Evolutionary conservation across 768 basidiomycete genomes (phyloP), one percentile per base, ranked within the genome.

Genomic region (Clitopilus passeckerianus): DNA sequence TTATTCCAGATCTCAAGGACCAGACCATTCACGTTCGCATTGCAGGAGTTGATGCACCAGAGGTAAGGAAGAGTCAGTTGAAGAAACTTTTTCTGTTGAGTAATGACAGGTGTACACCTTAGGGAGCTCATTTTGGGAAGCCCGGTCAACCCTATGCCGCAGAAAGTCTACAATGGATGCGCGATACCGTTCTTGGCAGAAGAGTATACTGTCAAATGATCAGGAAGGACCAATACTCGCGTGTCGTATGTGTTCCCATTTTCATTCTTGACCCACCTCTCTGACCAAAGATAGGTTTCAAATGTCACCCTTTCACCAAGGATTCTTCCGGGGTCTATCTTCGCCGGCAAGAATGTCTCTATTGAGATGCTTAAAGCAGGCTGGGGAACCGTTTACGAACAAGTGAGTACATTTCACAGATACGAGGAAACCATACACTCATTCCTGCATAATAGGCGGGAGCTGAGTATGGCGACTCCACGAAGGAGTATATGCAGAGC

Each of bases 11-110:
- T 0, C 76, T 95, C 53, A 90, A 84, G 68, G 83, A 87, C 61
- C 75, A 93, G 64, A 97, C 95, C 1, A 77, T 98, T 16, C 89
- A 91, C 66, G 85, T 98, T 27, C 86, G 95, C 14, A 84, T 98
- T 27, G 91, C 91, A 14, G 95, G 93, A 0, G 86, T 94, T 5
- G 95, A 98, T 68, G 95, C 95, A 0, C 95, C 95, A 0, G 95
- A 98, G 79, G 93, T 90, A 64, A 30, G 69, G 57, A 53, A 53
- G 18, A 35, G 54, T 18, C n/a, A 54, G 30, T 56, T 57, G 30
- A 27, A 12, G 15, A 55, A 6, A 60, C n/a, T 43, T 2, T 5
- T n/a, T n/a, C n/a, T n/a, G n/a, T n/a, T n/a, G n/a, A n/a, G 33
- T 22, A 58, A 55, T 34, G 14, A 41, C 20, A 56, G 16, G 46